A percentile compares a stretch with the other conserved stretches of the same genome.
phyloP scores from a whole-genome alignment of 371 early-diverging fungal genomes.

The Mucor sp. region DNA sequence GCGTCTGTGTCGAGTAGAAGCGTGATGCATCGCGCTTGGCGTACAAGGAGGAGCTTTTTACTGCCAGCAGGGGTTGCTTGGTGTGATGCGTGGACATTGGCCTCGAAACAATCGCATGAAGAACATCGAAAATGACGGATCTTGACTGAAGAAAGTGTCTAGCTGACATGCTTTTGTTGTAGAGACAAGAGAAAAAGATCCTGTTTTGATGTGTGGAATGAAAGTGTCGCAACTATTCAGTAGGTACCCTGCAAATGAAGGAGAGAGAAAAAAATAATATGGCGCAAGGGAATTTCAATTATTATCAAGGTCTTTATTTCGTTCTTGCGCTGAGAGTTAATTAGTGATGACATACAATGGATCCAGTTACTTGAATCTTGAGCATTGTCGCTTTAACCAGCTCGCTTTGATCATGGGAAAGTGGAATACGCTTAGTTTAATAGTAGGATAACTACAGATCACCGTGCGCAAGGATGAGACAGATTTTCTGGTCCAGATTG shows the following conservation, averaged over 20 bases:
- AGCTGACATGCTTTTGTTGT: conserved; percentile 7
- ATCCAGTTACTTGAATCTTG: neutral
- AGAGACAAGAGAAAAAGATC: neutral
- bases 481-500: too few species aligned
- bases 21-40: conserved; percentile 1
- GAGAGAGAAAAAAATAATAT: neutral
- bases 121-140: conserved; percentile 21
- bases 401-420: too few species aligned
- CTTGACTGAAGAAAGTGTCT: conserved; percentile 13
- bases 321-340: neutral
- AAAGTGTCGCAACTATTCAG: neutral
- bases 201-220: neutral
- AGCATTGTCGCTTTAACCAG: too few species aligned
- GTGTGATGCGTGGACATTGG: conserved; percentile 9
- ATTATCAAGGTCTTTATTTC: neutral
- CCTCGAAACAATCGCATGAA: conserved; percentile 19
- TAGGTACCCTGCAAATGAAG: conserved; percentile 3
- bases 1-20: conserved; percentile 4
- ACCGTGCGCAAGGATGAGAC: too few species aligned
- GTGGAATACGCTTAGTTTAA: neutral
- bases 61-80: conserved; percentile 2
- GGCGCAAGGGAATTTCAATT: neutral
- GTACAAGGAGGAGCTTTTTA: neutral
- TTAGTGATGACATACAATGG: neutral
- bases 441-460: neutral